Conservation (phyloP, 2,329 filamentous ascomycete species). For the Tolypocladium endophyticum region DNA sequence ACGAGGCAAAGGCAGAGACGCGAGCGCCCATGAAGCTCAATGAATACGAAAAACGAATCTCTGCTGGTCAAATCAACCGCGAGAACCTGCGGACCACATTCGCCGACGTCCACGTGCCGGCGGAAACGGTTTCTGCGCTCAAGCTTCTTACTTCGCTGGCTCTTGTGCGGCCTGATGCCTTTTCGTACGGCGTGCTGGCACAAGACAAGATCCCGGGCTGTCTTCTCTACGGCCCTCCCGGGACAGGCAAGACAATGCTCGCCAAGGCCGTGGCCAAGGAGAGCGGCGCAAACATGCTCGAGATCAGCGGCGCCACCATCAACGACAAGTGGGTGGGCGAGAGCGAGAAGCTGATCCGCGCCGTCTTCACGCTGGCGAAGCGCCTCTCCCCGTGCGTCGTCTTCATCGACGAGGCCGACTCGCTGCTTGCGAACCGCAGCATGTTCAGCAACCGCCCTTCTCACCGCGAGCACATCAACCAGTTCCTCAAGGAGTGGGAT, state of each 20-base stretch:
- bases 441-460: conserved; percentile 54
- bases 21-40: conserved; percentile 41
- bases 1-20: conserved; percentile 17
- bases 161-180: conserved; percentile 82
- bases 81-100: conserved; percentile 80
- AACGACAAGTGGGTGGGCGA: conserved; percentile 97
- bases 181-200: conserved; percentile 85
- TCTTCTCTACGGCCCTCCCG: conserved; percentile 78
- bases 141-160: conserved; percentile 84
- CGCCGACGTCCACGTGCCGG: conserved; percentile 70
- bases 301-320: conserved; percentile 82
- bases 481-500: conserved; percentile 95
- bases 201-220: conserved; percentile 86
- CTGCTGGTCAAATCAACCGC: conserved; percentile 73
- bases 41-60: conserved; percentile 70
- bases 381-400: conserved; percentile 88
- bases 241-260: conserved; percentile 63
- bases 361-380: conserved; percentile 82
- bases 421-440: conserved; percentile 72
- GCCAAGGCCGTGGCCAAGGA: conserved; percentile 61
- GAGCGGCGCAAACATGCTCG: conserved; percentile 63
- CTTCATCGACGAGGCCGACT: conserved; percentile 95
- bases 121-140: conserved; percentile 75
- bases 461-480: conserved; percentile 87
- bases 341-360: conserved; percentile 89